phyloP scores from a whole-genome alignment of 2,329 filamentous ascomycete genomes.

The Scedosporium boydii region DNA sequence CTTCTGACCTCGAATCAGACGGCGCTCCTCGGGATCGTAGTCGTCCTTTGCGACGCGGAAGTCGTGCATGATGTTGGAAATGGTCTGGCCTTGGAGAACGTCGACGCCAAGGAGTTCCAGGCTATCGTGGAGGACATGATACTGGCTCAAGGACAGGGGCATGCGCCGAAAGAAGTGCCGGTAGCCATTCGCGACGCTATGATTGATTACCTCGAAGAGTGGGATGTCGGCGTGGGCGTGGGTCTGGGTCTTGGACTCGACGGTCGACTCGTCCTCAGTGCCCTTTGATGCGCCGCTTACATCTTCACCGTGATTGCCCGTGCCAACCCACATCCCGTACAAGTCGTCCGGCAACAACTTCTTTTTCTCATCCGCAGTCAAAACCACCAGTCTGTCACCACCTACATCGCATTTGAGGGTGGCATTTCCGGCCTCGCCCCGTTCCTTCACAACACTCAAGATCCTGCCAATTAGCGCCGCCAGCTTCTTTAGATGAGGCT shows the following conservation, averaged over 20 bases:
- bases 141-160: background rate
- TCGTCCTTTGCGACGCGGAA: background rate
- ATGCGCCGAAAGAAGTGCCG: background rate
- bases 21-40: background rate
- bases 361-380: constrained; percentile 9
- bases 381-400: constrained; percentile 17
- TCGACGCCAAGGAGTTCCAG: background rate
- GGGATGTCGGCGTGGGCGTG: background rate
- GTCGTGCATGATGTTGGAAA: background rate
- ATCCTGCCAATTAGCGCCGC: constrained; percentile 22
- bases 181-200: background rate
- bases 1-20: background rate
- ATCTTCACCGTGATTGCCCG: too few species aligned
- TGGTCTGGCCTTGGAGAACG: background rate
- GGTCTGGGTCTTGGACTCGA: background rate
- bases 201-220: background rate
- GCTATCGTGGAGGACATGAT: background rate
- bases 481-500: constrained; percentile 19
- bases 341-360: constrained; percentile 21
- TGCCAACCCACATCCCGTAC: constrained; percentile 16
- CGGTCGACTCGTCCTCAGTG: too few species aligned
- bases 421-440: constrained; percentile 10
- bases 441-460: constrained; percentile 16
- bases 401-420: constrained; percentile 15
- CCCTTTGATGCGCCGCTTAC: too few species aligned